Percentiles rank a stretch among this genome's conserved stretches.
Evolutionary conservation across 495 filamentous ascomycete genomes (phyloP).

Genomic region (Podospora fimiseda): DNA sequence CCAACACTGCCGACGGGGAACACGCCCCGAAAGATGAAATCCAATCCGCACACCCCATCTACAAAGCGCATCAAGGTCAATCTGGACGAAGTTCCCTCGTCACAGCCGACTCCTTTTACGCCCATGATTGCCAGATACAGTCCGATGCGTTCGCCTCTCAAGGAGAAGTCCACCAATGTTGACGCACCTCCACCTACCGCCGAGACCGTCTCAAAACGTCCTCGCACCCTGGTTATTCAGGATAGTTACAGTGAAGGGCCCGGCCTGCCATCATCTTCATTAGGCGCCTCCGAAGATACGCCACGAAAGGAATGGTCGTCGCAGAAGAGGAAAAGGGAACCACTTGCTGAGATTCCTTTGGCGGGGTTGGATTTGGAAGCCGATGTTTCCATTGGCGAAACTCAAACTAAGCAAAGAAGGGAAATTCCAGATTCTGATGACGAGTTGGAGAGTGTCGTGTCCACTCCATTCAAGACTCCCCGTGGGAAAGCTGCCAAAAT

Average conservation of each 20-base stretch:
- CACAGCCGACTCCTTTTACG: constrained; percentile 31
- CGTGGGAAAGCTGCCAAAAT: neutral
- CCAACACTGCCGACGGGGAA: neutral
- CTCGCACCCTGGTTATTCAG: constrained; percentile 29
- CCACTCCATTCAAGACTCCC: constrained; percentile 16
- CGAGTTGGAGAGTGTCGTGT: constrained; percentile 24
- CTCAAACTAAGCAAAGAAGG: constrained; percentile 10
- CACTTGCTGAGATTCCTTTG: constrained; percentile 19
- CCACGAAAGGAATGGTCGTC: constrained; percentile 10
- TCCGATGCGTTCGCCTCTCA: constrained; percentile 30
- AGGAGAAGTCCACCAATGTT: constrained; percentile 33
- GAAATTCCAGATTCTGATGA: constrained; percentile 40
- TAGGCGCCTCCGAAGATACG: neutral
- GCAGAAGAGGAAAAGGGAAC: constrained; percentile 11
- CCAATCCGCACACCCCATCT: neutral
- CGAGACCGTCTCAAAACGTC: constrained; percentile 22
- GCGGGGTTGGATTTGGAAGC: constrained; percentile 9
- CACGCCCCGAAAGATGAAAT: neutral
- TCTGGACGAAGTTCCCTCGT: constrained; percentile 35
- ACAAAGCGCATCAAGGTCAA: constrained; percentile 26
- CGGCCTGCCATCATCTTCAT: constrained; percentile 14
- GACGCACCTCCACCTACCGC: constrained; percentile 21
- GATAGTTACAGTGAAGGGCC: constrained; percentile 34
- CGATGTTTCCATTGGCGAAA: neutral
- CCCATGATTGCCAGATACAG: constrained; percentile 28